phyloP scores from a whole-genome alignment of 192 early-diverging fungal species.

The Phlyctochytrium planicorne region DNA sequence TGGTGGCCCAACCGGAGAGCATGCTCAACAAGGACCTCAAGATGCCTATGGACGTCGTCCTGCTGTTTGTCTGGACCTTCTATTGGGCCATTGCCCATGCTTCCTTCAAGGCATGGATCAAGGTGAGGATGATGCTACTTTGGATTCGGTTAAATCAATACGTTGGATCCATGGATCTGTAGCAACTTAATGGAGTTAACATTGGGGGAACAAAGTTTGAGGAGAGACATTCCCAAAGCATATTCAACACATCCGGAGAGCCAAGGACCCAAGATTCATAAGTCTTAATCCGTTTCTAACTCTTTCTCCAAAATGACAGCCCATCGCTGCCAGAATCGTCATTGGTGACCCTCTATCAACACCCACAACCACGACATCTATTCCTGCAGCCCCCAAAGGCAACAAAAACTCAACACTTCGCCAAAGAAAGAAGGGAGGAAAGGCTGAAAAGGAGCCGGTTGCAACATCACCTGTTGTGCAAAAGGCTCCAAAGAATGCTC shows the following conservation, averaged over 20 bases:
- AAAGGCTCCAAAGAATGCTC: conserved; percentile 7
- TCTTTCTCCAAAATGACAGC: too few species aligned
- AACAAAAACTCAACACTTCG: background rate
- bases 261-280: too few species aligned
- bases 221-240: too few species aligned
- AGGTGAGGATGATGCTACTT: too few species aligned
- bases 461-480: too few species aligned
- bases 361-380: background rate
- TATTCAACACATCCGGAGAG: too few species aligned
- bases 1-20: conserved; percentile 1
- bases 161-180: too few species aligned
- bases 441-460: too few species aligned
- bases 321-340: too few species aligned
- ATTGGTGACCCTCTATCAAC: background rate
- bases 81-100: conserved; percentile 22
- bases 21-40: conserved; percentile 29
- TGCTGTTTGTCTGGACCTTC: conserved; percentile 23
- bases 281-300: too few species aligned
- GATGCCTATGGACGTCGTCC: conserved; percentile 25
- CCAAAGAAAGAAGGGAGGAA: too few species aligned
- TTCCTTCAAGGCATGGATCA: conserved; percentile 1
- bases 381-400: background rate
- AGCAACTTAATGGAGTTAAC: background rate
- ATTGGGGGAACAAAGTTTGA: background rate
- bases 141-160: too few species aligned